These are phyloP conservation scores for Salvia hispanica DNA, from an alignment of 257 asterid genomes.

Conservation along the genomic window DNA sequence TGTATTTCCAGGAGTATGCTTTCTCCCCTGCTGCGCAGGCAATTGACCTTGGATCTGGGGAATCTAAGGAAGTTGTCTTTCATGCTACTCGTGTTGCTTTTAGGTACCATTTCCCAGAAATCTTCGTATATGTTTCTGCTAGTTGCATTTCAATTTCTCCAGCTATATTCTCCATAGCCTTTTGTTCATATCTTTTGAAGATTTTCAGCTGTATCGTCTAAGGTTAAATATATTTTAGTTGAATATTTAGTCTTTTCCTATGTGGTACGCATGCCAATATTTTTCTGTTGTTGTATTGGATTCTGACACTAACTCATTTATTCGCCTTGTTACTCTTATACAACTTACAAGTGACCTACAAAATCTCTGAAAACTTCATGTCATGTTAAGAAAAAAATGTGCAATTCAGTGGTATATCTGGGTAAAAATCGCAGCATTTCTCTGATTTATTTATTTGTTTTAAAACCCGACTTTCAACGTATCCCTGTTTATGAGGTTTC, in stretches of 20 bases:
- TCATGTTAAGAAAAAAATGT: conserved; percentile 4
- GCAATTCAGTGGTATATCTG: conserved; percentile 11
- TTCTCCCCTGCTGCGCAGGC: conserved; percentile 92
- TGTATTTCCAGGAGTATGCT: conserved; percentile 76
- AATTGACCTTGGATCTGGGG: conserved; percentile 89
- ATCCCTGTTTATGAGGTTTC: conserved; percentile 9
- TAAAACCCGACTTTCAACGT: neutral
- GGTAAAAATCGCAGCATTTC: neutral
- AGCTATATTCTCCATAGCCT: conserved; percentile 28
- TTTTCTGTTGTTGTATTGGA: conserved; percentile 10
- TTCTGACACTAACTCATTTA: neutral
- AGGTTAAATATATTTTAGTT: neutral
- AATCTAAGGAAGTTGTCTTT: conserved; percentile 77
- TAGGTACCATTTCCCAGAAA: conserved; percentile 51
- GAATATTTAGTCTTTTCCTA: conserved; percentile 15
- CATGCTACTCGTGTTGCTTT: conserved; percentile 92
- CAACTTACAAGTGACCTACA: neutral
- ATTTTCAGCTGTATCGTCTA: conserved; percentile 12
- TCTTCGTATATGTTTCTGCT: conserved; percentile 15
- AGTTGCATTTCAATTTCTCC: conserved; percentile 14
- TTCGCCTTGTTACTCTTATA: neutral
- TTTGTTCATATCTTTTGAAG: conserved; percentile 25
- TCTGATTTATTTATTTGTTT: neutral
- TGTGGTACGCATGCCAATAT: neutral
- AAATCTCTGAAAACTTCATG: conserved; percentile 14